Conservation (phyloP, 1,139 yeast genomes). For the Magnusiomyces clavatus region DNA sequence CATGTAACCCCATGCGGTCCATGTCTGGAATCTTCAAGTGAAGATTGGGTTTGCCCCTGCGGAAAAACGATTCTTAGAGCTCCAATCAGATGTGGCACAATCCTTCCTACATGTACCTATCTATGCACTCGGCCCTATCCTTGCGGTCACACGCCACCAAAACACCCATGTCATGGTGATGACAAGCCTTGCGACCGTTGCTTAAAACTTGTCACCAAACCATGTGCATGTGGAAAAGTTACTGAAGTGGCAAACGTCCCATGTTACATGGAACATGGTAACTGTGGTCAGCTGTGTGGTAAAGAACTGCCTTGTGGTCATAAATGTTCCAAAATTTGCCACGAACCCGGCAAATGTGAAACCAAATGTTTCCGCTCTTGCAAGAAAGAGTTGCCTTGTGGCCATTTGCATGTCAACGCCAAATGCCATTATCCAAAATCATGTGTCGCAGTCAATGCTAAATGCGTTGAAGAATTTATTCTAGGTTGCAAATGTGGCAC, state of each 20-base stretch:
- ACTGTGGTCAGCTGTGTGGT: slow-evolving; percentile 66
- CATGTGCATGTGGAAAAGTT: slow-evolving; percentile 65
- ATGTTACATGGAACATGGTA: slow-evolving; percentile 61
- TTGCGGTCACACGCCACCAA: slow-evolving; percentile 67
- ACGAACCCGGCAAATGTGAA: slow-evolving; percentile 31
- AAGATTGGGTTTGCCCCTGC: slow-evolving; percentile 77
- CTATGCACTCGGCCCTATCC: slow-evolving; percentile 54
- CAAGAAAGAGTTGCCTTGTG: slow-evolving; percentile 58
- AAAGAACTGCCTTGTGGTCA: slow-evolving; percentile 61
- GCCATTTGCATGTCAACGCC: slow-evolving; percentile 49
- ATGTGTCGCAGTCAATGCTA: slow-evolving; percentile 32
- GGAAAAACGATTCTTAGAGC: slow-evolving; percentile 75
- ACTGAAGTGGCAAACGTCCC: slow-evolving; percentile 45
- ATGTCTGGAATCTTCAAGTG: slow-evolving; percentile 75
- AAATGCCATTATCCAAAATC: slow-evolving; percentile 54
- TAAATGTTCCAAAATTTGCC: slow-evolving; percentile 56
- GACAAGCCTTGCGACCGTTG: slow-evolving; percentile 66
- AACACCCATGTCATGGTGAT: slow-evolving; percentile 72
- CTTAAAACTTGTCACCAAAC: slow-evolving; percentile 53
- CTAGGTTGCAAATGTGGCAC: slow-evolving; percentile 15
- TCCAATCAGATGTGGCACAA: slow-evolving; percentile 85
- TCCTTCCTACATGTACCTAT: slow-evolving; percentile 55
- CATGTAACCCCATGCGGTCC: slow-evolving; percentile 82
- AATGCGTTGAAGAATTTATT: slow-evolving; percentile 8
- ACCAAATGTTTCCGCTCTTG: slow-evolving; percentile 40